Conservation (phyloP, 257 asterid genomes). For the Buddleja alternifolia region DNA sequence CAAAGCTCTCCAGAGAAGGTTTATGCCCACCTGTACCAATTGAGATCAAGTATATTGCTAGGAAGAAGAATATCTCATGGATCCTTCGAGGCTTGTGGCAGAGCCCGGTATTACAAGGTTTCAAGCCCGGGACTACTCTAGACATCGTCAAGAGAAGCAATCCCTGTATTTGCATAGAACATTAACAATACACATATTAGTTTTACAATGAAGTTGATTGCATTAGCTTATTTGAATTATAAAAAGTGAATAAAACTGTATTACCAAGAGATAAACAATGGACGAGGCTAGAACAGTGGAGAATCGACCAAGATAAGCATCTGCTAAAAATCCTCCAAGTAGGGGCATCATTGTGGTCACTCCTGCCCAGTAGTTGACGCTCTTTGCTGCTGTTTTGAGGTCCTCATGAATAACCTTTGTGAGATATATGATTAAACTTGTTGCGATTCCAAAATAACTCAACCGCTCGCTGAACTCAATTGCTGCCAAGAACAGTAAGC, state of each 20-base stretch:
- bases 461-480: conserved; percentile 87
- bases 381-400: conserved; percentile 74
- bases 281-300: conserved; percentile 69
- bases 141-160: conserved; percentile 79
- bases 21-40: conserved; percentile 89
- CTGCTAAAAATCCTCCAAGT: conserved; percentile 87
- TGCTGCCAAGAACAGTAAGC: conserved; percentile 40
- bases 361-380: conserved; percentile 81
- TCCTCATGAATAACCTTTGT: conserved; percentile 77
- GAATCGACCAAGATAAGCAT: conserved; percentile 90
- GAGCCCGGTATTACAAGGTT: conserved; percentile 44
- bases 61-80: conserved; percentile 68
- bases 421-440: conserved; percentile 80
- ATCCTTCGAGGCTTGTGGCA: conserved; percentile 47
- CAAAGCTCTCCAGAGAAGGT: conserved; percentile 92
- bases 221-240: not conserved
- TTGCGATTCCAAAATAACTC: conserved; percentile 79
- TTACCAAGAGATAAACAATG: conserved; percentile 68
- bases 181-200: not conserved
- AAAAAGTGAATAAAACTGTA: not conserved
- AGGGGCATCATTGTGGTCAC: conserved; percentile 85
- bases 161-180: conserved; percentile 46
- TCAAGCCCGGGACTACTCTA: conserved; percentile 52
- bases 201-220: not conserved
- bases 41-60: conserved; percentile 78